Percentiles rank a stretch among this genome's conserved stretches.
phyloP scores from a whole-genome alignment of 2,329 filamentous ascomycete species.

The Macrophomina phaseolina region DNA sequence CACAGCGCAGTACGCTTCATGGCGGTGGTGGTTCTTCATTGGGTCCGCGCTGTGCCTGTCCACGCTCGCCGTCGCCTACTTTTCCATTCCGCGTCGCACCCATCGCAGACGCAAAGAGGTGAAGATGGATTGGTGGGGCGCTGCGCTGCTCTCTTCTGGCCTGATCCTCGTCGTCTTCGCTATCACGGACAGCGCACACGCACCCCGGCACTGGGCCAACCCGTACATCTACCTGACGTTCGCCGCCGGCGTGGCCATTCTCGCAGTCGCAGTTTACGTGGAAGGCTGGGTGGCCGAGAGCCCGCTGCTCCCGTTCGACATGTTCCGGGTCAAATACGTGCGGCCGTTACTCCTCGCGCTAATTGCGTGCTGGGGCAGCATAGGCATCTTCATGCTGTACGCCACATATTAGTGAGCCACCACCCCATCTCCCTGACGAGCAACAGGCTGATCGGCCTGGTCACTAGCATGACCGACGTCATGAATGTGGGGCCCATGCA shows the following conservation, averaged over 20 bases:
- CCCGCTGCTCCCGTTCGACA: conserved; percentile 69
- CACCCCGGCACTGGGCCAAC: background rate
- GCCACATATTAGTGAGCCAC: conserved; percentile 40
- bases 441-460: too few relatives aligned
- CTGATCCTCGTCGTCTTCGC: conserved; percentile 39
- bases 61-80: background rate
- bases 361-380: conserved; percentile 69
- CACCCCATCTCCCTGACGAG: too few relatives aligned
- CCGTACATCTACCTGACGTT: conserved; percentile 60
- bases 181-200: background rate
- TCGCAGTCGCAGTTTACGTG: conserved; percentile 66
- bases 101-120: background rate
- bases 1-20: conserved; percentile 59
- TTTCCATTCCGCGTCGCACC: background rate
- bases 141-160: conserved; percentile 64
- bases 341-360: conserved; percentile 64
- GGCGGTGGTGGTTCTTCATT: conserved; percentile 65
- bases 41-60: background rate
- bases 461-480: too few relatives aligned
- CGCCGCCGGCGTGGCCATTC: conserved; percentile 56
- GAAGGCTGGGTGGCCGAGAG: conserved; percentile 69
- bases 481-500: too few relatives aligned
- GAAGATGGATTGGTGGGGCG: conserved; percentile 70
- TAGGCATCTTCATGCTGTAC: conserved; percentile 71
- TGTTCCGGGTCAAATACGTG: conserved; percentile 70